A percentile compares a stretch with the other conserved stretches of the same genome.
These are phyloP conservation scores for Hyparrhenia diplandra DNA, from an alignment of 176 grass and related monocot species.

Conservation along the genomic window DNA sequence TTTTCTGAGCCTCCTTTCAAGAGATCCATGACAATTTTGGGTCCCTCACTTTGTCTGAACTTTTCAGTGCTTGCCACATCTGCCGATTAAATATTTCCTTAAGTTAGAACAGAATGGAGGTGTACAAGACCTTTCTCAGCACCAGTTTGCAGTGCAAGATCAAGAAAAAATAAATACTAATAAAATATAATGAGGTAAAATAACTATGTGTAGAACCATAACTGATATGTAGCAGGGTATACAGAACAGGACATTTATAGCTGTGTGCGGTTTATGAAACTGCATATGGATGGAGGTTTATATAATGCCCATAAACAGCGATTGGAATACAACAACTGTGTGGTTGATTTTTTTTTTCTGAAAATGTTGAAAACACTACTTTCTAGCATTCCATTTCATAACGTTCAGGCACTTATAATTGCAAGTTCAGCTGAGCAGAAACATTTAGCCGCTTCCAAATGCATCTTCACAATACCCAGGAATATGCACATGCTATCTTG, in stretches of 20 bases:
- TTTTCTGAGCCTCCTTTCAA: slow-evolving; percentile 41
- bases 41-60: slow-evolving; percentile 66
- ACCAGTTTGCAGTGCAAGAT: neutral
- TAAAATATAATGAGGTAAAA: neutral
- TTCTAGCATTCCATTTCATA: neutral
- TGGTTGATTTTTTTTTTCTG: slow-evolving; percentile 7
- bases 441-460: neutral
- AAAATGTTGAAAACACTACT: neutral
- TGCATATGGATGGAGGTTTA: neutral
- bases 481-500: neutral
- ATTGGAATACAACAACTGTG: neutral
- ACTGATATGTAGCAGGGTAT: neutral
- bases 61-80: slow-evolving; percentile 66
- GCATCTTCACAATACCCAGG: neutral
- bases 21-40: slow-evolving; percentile 65
- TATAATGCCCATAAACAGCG: neutral
- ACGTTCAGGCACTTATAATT: neutral
- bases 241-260: neutral
- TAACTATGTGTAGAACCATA: neutral
- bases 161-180: neutral
- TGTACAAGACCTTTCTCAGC: neutral
- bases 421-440: slow-evolving; percentile 5
- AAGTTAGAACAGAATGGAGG: slow-evolving; percentile 7
- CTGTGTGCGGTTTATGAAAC: neutral
- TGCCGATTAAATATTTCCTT: slow-evolving; percentile 33